Evolutionary conservation across 2,329 filamentous ascomycete species (phyloP).

Genomic region (Pyrenophora graminea): DNA sequence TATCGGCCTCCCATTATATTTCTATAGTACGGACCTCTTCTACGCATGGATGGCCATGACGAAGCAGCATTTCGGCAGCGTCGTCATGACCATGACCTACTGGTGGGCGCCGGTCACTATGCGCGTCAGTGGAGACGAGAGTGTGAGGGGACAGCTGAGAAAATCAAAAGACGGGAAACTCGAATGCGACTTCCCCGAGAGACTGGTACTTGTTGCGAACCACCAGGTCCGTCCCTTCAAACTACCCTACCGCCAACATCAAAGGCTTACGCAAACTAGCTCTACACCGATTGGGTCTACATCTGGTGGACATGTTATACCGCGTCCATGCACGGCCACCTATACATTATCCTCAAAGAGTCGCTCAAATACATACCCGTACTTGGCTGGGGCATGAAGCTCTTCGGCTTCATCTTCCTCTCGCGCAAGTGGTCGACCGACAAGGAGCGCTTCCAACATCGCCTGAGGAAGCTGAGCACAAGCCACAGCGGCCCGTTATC

Average conservation of each 20-base stretch:
- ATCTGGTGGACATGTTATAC: conserved; percentile 92
- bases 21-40: conserved; percentile 73
- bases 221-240: conserved; percentile 61
- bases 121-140: conserved; percentile 79
- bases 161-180: conserved; percentile 71
- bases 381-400: conserved; percentile 80
- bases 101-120: conserved; percentile 83
- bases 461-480: conserved; percentile 71
- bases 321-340: conserved; percentile 76
- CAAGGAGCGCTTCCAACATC: conserved; percentile 72
- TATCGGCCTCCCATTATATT: conserved; percentile 73
- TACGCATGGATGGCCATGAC: conserved; percentile 84
- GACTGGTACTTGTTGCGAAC: conserved; percentile 81
- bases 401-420: conserved; percentile 90
- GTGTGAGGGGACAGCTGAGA: conserved; percentile 73
- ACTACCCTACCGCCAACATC: neutral
- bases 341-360: conserved; percentile 90
- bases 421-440: conserved; percentile 87
- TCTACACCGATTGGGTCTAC: conserved; percentile 90
- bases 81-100: conserved; percentile 78
- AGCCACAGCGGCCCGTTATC: conserved; percentile 46
- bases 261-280: conserved; percentile 47
- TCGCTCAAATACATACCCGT: conserved; percentile 83
- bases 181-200: conserved; percentile 77
- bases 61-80: conserved; percentile 80